phyloP scores from a whole-genome alignment of 768 basidiomycete species.

The Collybiopsis confluens region DNA sequence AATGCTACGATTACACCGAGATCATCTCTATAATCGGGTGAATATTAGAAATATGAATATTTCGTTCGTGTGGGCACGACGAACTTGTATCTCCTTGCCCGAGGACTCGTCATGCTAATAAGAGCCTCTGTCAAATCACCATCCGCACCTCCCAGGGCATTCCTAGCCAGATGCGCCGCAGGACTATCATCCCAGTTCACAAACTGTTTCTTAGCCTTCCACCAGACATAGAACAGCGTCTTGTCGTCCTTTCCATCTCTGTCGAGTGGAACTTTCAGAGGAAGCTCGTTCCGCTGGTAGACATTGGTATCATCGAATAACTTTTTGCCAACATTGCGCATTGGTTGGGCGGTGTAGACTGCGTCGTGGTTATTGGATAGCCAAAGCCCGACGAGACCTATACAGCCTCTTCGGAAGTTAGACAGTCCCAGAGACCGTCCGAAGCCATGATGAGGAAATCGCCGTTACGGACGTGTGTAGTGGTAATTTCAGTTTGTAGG shows the following conservation, averaged over 20 bases:
- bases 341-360: constrained; percentile 1
- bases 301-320: background rate
- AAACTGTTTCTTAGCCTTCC: constrained; percentile 36
- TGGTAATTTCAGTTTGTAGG: constrained; percentile 49
- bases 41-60: no score
- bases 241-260: constrained; percentile 20
- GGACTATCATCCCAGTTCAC: constrained; percentile 37
- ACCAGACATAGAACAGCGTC: constrained; percentile 31
- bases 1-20: no score
- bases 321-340: background rate
- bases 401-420: constrained; percentile 52
- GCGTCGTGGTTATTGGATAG: constrained; percentile 22
- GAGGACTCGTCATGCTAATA: constrained; percentile 30
- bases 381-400: constrained; percentile 46
- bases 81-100: constrained; percentile 32
- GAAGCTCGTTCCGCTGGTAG: constrained; percentile 11
- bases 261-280: constrained; percentile 8
- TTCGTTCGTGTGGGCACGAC: no score
- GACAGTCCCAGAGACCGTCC: constrained; percentile 49
- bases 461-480: constrained; percentile 34
- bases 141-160: constrained; percentile 48
- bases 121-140: constrained; percentile 35
- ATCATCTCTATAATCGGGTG: no score
- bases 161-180: constrained; percentile 47
- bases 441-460: constrained; percentile 54